Conservation (phyloP, 2,329 filamentous ascomycete species). For the Lecanicillium sp. region DNA sequence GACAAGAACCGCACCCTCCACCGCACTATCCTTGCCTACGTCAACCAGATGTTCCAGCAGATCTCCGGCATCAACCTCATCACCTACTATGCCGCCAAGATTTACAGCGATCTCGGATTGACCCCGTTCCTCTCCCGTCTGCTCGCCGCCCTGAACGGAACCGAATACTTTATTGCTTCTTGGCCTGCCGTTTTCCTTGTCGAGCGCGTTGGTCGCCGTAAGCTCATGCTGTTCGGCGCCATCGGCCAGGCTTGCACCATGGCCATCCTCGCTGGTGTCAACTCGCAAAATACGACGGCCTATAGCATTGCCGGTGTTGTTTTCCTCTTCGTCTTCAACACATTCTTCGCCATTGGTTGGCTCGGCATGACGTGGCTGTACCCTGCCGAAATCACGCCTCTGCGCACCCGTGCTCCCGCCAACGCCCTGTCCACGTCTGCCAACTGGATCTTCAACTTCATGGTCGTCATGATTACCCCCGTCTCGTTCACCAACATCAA, state of each 20-base stretch:
- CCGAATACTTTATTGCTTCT: constrained; percentile 56
- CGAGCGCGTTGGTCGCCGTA: constrained; percentile 60
- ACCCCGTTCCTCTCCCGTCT: constrained; percentile 51
- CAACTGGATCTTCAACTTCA: constrained; percentile 60
- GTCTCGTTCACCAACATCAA: constrained; percentile 51
- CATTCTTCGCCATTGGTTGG: constrained; percentile 55
- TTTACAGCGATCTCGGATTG: constrained; percentile 52
- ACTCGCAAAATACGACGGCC: constrained; percentile 42
- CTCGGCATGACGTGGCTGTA: constrained; percentile 59
- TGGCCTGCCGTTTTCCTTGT: constrained; percentile 57
- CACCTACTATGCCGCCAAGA: constrained; percentile 55
- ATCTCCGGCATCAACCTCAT: constrained; percentile 59
- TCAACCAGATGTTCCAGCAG: constrained; percentile 61
- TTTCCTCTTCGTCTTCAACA: constrained; percentile 58
- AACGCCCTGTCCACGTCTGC: constrained; percentile 49
- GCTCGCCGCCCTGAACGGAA: constrained; percentile 37
- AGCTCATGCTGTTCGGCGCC: constrained; percentile 66
- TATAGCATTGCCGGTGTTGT: constrained; percentile 57
- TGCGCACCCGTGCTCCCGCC: constrained; percentile 58
- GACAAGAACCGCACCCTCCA: constrained; percentile 52
- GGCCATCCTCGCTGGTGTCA: constrained; percentile 55
- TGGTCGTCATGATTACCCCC: constrained; percentile 59
- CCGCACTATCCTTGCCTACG: constrained; percentile 53
- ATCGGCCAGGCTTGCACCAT: constrained; percentile 57
- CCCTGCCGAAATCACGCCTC: constrained; percentile 60